Evolutionary conservation across 1,284 basidiomycete genomes (phyloP), one percentile per base, ranked within the genome.

Genomic region (Pisolithus thermaeus): DNA sequence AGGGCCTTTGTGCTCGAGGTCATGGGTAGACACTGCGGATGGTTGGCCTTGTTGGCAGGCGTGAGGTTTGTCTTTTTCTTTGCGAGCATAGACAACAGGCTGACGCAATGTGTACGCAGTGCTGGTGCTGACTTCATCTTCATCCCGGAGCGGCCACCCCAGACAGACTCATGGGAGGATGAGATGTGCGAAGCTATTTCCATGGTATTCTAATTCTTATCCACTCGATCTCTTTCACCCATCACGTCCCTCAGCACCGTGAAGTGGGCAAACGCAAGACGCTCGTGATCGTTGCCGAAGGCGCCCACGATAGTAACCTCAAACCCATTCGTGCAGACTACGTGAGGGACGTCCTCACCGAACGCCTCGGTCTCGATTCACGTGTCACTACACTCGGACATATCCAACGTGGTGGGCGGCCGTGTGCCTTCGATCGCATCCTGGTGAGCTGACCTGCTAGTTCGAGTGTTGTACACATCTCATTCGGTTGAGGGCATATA

Each of bases 1-100:
- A 83, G 97, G 58, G 97, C 97, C 0, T 99, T 99, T 70, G 96
- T 99, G 46, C 80, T 99, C 32, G 97, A 99, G 68, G 96, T 99
- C 56, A 99, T 99, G 97, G 97, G 97, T 25, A 77, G 96, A 46
- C 92, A 98, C 66, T 99, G 97, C 67, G 97, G 97, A 35, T 99
- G 95, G 97, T 78, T 99, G 25, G 94, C 96, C 1, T 75, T 98
- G 38, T 80, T 95, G 68, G 95, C 95, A 7, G 94, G 91, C 57
- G 87, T 98, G 44, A 91, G 90, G 79, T 88, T 61, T 54, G 78
- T 63, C 2, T 30, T 28, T 38, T 28, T 50, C 22, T 35, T n/a
- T 7, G 46, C n/a, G n/a, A 8, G 30, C 36, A 20, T 23, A 14
- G 47, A 41, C 40, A 18, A 22, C 7, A 23, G 47, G 35, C 45